These are phyloP conservation scores for Pseudopithomyces chartarum DNA, from an alignment of 2,329 filamentous ascomycete genomes.

Conservation along the genomic window DNA sequence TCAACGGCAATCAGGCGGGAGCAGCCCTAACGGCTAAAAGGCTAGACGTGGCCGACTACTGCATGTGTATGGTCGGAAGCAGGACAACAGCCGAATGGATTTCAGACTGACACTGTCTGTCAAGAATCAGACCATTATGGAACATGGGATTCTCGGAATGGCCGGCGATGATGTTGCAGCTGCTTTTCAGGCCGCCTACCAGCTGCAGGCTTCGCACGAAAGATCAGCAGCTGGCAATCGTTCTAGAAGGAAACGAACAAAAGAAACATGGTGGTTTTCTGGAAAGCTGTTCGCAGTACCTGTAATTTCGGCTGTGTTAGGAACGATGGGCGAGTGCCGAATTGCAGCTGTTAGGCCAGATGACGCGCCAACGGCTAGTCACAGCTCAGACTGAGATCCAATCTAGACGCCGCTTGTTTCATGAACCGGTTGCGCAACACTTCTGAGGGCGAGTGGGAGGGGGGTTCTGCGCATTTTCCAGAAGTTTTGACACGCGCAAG, in stretches of 20 bases:
- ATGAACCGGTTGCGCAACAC: constrained; percentile 26
- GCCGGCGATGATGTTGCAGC: neutral
- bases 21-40: constrained; percentile 30
- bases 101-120: constrained; percentile 9
- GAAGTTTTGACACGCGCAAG: constrained; percentile 14
- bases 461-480: constrained; percentile 18
- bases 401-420: constrained; percentile 38
- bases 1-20: constrained; percentile 23
- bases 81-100: constrained; percentile 22
- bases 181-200: constrained; percentile 4
- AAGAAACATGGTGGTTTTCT: constrained; percentile 22
- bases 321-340: constrained; percentile 10
- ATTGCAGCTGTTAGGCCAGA: constrained; percentile 39
- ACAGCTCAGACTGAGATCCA: constrained; percentile 16
- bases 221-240: neutral
- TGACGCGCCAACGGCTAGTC: constrained; percentile 27
- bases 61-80: constrained; percentile 19
- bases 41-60: constrained; percentile 17
- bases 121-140: constrained; percentile 1
- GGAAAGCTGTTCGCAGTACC: constrained; percentile 18
- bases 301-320: constrained; percentile 23
- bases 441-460: constrained; percentile 8
- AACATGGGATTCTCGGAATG: neutral
- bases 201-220: constrained; percentile 8
- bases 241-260: constrained; percentile 14